Conservation (phyloP, 1,284 basidiomycete genomes). For the Gymnopus androsaceus region DNA sequence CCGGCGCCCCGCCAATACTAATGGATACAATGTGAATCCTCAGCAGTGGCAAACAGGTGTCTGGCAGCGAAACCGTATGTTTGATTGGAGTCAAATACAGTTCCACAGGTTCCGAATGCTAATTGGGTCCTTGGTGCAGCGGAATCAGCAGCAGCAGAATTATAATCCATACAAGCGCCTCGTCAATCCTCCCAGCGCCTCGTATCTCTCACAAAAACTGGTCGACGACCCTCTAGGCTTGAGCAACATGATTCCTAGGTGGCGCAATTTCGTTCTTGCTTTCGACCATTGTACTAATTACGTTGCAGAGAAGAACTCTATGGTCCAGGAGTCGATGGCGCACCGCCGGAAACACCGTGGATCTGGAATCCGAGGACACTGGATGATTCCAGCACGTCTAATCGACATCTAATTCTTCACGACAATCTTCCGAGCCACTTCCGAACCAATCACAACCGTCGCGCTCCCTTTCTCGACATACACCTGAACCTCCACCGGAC, state of each 20-base stretch:
- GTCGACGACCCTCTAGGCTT: slow-evolving; percentile 65
- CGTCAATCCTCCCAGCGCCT: slow-evolving; percentile 56
- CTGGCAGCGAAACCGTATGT: slow-evolving; percentile 51
- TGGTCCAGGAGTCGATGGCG: slow-evolving; percentile 32
- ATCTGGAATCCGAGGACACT: slow-evolving; percentile 44
- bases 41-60: slow-evolving; percentile 49
- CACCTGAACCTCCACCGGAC: slow-evolving; percentile 15
- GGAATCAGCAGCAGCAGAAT: slow-evolving; percentile 31
- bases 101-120: slow-evolving; percentile 23
- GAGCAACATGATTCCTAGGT: slow-evolving; percentile 67
- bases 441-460: background rate
- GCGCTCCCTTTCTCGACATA: slow-evolving; percentile 17
- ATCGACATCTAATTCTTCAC: slow-evolving; percentile 12
- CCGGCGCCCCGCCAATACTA: slow-evolving; percentile 46
- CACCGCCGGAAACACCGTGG: slow-evolving; percentile 43
- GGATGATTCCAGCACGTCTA: slow-evolving; percentile 24
- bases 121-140: slow-evolving; percentile 41
- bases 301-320: slow-evolving; percentile 36
- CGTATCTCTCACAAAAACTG: slow-evolving; percentile 60
- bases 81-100: slow-evolving; percentile 29
- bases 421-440: slow-evolving; percentile 20
- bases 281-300: too few relatives aligned
- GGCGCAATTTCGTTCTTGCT: slow-evolving; percentile 30
- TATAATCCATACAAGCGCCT: slow-evolving; percentile 65
- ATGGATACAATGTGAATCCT: slow-evolving; percentile 41